Evolutionary conservation across 192 early-diverging fungal species (phyloP), one percentile per base, ranked within the genome.

Genomic region (Entomortierella beljakovae): DNA sequence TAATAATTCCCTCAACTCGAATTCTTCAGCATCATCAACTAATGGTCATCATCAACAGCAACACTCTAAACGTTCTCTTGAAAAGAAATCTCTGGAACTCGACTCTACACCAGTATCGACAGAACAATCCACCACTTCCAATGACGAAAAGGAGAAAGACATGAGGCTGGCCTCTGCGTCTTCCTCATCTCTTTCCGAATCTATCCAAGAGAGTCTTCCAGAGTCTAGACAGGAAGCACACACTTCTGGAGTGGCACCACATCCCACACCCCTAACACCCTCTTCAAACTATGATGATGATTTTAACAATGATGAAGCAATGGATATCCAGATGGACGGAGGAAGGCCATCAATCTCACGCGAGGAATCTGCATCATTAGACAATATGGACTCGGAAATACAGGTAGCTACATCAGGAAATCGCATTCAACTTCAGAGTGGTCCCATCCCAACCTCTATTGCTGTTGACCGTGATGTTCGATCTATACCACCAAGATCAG

Each of bases 1-100:
- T 33, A 63, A 26, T 42, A 67, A 43, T 15, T 54, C 53, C 46
- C 40, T 3, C 53, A 55, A 29, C 31, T 50, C n/a, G n/a, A n/a
- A n/a, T 9, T 52, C 61, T 25, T 28, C 49, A 29, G 42, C 35
- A 7, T 35, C 50, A 15, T 68, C 59, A 26, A 34, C 37, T 9
- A 57, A 72, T 50, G 64, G 57, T n/a, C 61, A 64, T 20, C 55
- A 68, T 10, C 75, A 64, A 13, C 55, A 68, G 4, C 75, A 64
- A 13, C 62, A 64, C 7, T 58, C 75, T 10, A 79, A 60, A 22
- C 46, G 62, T 16, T 48, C 61, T 9, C 15, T 60, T 15, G 75
- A 70, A 46, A 29, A 62, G 46, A 64, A 61, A 56, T 16, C 61
- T 13, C 75, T 53, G 31, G 62, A 69, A 20, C 20, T 33, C 8